Evolutionary conservation across 208 protist species (phyloP), one percentile per base, ranked within the genome.

Genomic region (Wallacemonas sp.): DNA sequence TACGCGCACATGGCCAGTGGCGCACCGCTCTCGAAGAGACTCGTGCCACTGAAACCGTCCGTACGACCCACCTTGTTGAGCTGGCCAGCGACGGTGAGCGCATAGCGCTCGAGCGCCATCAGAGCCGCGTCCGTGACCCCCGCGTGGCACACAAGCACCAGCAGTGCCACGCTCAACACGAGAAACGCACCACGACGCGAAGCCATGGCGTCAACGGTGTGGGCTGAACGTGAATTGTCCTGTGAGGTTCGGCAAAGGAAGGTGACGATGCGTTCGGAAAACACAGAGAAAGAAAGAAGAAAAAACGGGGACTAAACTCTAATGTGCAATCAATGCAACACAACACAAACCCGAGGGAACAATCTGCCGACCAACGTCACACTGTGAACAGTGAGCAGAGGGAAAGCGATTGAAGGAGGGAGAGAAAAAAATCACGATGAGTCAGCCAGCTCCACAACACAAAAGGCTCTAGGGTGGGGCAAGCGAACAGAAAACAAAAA

Each of bases 1-100:
- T 71, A 60, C 27, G 57, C 44, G 48, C 85, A 92, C 15, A 89
- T 36, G 0, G 72, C 76, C 21, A 39, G 50, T 1, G 85, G 82
- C 26, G 29, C 50, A 19, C 32, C 32, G 50, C 57, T 62, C 1
- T 27, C 4, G 34, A 92, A 59, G 21, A 46, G 46, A 42, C 76
- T 89, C 1, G 24, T 38, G 32, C 71, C 74, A 13, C 39, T 21
- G n/a, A 17, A 9, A n/a, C 85, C 85, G 50, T 87, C 59, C 4
- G 21, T 46, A 26, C 38, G 53, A 15, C 69, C 66, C 9, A 58
- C 39, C 9, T 36, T 5, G 34, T 44, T 13, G 0, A 26, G 0
- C 0, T 29, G 3, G n/a, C 81, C 85, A 10, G 82, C 73, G 19
- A 92, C 74, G 21, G 71, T 82, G 44, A 27, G 17, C 19, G 58